Percentiles rank a stretch among this genome's conserved stretches.
Evolutionary conservation across 495 filamentous ascomycete genomes (phyloP).

Genomic region (Penicillium odoratum): DNA sequence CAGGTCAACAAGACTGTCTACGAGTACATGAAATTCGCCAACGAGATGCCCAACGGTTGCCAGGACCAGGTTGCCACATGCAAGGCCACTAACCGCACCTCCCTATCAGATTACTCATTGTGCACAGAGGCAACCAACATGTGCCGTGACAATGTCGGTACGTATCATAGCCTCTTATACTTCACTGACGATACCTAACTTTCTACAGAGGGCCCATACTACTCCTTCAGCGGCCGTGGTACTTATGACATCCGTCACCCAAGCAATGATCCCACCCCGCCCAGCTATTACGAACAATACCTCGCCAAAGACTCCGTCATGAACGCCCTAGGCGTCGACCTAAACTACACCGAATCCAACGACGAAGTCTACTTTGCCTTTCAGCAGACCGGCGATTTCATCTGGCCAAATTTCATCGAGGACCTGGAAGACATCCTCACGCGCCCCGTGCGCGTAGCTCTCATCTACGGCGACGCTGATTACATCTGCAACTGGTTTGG

Average conservation of each 20-base stretch:
- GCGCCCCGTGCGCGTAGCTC: slow-evolving; percentile 63
- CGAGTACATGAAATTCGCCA: slow-evolving; percentile 46
- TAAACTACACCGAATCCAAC: slow-evolving; percentile 64
- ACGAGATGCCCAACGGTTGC: slow-evolving; percentile 57
- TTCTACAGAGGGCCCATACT: slow-evolving; percentile 52
- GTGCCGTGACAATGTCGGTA: slow-evolving; percentile 46
- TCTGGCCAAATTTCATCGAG: slow-evolving; percentile 47
- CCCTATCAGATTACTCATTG: slow-evolving; percentile 37
- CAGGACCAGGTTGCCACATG: slow-evolving; percentile 56
- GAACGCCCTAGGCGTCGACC: slow-evolving; percentile 59
- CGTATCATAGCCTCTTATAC: background rate
- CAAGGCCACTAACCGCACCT: slow-evolving; percentile 41
- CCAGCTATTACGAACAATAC: slow-evolving; percentile 60
- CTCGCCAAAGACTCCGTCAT: slow-evolving; percentile 64
- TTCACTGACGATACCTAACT: slow-evolving; percentile 9
- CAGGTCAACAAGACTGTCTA: slow-evolving; percentile 58
- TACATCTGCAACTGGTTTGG: slow-evolving; percentile 57
- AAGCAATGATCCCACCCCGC: slow-evolving; percentile 61
- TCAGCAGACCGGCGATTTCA: slow-evolving; percentile 45
- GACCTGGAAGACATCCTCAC: slow-evolving; percentile 54
- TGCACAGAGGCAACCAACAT: slow-evolving; percentile 42
- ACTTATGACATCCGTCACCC: slow-evolving; percentile 63
- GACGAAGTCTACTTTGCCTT: slow-evolving; percentile 54
- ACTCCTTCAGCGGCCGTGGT: slow-evolving; percentile 43
- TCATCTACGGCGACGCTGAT: slow-evolving; percentile 67